Evolutionary conservation across 345 rosid species (phyloP).

Genomic region (Euphorbia pulcherrima): DNA sequence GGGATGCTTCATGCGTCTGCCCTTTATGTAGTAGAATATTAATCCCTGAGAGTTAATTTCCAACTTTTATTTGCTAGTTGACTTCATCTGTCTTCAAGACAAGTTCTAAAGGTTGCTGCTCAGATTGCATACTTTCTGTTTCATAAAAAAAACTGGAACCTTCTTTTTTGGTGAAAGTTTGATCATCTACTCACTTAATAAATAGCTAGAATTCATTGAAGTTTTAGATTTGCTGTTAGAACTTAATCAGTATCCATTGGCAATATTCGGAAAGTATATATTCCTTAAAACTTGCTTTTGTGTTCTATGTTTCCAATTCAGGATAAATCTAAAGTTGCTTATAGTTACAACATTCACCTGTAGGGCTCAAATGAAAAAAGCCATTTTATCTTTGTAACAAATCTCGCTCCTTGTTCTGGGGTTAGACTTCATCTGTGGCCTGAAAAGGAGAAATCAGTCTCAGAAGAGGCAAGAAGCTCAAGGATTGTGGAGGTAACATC

Average conservation of each 20-base stretch:
- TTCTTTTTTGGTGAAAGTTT: neutral
- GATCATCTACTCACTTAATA: neutral
- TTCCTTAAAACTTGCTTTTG: neutral
- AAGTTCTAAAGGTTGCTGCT: neutral
- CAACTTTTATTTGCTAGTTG: neutral
- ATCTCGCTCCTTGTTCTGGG: slow-evolving; percentile 91
- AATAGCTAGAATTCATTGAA: neutral
- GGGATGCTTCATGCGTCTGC: too few relatives aligned
- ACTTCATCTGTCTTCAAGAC: neutral
- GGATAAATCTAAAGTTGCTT: slow-evolving; percentile 12
- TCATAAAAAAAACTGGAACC: neutral
- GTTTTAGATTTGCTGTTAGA: neutral
- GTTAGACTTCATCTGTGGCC: slow-evolving; percentile 96
- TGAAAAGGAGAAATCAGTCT: slow-evolving; percentile 54
- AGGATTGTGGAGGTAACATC: slow-evolving; percentile 78
- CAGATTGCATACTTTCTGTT: neutral
- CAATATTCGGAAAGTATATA: neutral
- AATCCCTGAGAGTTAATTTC: neutral
- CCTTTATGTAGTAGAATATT: neutral
- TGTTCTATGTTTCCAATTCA: neutral
- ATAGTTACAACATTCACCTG: slow-evolving; percentile 22
- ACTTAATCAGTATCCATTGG: neutral
- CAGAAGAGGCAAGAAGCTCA: slow-evolving; percentile 50
- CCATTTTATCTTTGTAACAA: slow-evolving; percentile 89
- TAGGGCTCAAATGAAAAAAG: slow-evolving; percentile 80